phyloP scores from a whole-genome alignment of 1,284 basidiomycete species.

The Leccinum subspadiceum region DNA sequence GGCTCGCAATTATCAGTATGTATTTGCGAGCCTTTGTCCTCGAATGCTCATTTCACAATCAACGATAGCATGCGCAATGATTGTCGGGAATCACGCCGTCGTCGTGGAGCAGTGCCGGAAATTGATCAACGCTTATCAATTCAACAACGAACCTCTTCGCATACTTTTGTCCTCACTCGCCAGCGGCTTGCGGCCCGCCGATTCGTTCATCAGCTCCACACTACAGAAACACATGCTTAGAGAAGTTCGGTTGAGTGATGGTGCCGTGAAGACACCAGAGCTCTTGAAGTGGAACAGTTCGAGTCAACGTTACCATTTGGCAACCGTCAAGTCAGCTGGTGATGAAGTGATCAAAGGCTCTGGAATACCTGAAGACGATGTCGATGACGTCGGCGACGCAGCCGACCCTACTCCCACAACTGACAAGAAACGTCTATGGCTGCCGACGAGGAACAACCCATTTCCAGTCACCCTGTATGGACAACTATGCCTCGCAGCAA shows the following conservation, averaged over 20 bases:
- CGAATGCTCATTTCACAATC: neutral
- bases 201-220: conserved; percentile 72
- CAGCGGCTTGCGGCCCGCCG: conserved; percentile 63
- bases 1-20: conserved; percentile 72
- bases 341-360: conserved; percentile 22
- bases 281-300: conserved; percentile 55
- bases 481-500: conserved; percentile 79
- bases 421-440: conserved; percentile 32
- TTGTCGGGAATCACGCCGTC: conserved; percentile 51
- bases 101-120: conserved; percentile 76
- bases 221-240: conserved; percentile 81
- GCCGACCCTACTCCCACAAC: conserved; percentile 21
- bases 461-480: conserved; percentile 81
- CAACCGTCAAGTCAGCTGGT: conserved; percentile 25
- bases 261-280: conserved; percentile 60
- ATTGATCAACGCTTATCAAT: conserved; percentile 67
- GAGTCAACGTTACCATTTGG: conserved; percentile 50
- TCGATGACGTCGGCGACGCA: conserved; percentile 27
- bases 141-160: conserved; percentile 80
- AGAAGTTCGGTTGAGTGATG: conserved; percentile 68
- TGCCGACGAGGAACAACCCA: conserved; percentile 76
- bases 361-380: conserved; percentile 32
- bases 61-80: conserved; percentile 65
- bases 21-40: neutral
- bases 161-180: conserved; percentile 71